Conservation (phyloP, 495 filamentous ascomycete genomes). For the Diplogelasinospora grovesii region DNA sequence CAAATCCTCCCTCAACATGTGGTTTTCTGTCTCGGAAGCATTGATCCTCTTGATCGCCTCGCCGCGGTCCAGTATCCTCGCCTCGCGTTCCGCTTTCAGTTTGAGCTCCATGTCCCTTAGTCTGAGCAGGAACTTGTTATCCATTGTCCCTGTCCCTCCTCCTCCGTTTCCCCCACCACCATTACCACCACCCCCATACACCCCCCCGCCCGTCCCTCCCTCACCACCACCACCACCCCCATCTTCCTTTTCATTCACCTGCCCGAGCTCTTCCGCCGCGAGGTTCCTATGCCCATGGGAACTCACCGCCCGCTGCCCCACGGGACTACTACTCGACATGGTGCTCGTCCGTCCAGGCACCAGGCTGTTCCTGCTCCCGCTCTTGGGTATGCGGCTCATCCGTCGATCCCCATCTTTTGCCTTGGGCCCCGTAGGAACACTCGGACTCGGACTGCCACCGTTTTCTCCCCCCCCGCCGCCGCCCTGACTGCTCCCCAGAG, state of each 20-base stretch:
- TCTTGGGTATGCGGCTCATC: constrained; percentile 31
- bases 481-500: no score
- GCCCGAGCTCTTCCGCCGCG: constrained; percentile 5
- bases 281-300: constrained; percentile 8
- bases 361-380: constrained; percentile 14
- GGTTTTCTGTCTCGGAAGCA: constrained; percentile 73
- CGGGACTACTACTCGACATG: no score
- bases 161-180: background rate
- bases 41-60: constrained; percentile 80
- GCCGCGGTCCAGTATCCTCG: constrained; percentile 71
- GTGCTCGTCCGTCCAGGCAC: constrained; percentile 20
- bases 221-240: background rate
- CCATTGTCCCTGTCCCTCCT: no score
- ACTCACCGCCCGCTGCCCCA: constrained; percentile 8
- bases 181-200: background rate
- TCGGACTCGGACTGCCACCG: constrained; percentile 42
- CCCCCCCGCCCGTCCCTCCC: background rate
- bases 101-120: constrained; percentile 81
- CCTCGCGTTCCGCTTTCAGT: constrained; percentile 85
- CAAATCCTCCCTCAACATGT: constrained; percentile 60
- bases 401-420: constrained; percentile 26
- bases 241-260: constrained; percentile 1
- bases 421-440: constrained; percentile 42
- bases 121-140: constrained; percentile 75
- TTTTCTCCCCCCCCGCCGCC: constrained; percentile 19